Evolutionary conservation across 177 flowering plant species (phyloP).

Genomic region (Vitis hybrid): DNA sequence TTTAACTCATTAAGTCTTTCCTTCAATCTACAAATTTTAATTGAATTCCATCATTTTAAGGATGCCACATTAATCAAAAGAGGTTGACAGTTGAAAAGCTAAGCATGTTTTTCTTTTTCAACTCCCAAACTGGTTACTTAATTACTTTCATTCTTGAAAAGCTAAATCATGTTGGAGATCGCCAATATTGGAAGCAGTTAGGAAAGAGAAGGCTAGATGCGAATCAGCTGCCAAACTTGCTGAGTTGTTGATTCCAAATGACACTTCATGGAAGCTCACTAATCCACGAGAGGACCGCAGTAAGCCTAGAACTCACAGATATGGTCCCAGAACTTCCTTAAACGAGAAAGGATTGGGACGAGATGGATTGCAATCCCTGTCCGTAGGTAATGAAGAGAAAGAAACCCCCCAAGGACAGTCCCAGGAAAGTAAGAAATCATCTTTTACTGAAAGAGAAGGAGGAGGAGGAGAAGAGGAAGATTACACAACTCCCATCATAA

Average conservation of each 20-base stretch:
- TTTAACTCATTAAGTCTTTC: too few relatives aligned
- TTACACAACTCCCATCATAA: too few relatives aligned
- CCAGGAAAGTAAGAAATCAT: neutral
- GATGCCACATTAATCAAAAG: too few relatives aligned
- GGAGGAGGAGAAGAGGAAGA: neutral
- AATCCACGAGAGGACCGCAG: neutral
- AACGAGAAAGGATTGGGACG: neutral
- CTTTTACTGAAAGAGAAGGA: neutral
- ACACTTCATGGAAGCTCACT: conserved; percentile 1
- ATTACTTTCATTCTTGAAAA: too few relatives aligned
- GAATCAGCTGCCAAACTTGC: conserved; percentile 4
- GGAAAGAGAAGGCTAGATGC: neutral
- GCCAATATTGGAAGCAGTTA: neutral
- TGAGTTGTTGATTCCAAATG: neutral
- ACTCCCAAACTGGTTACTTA: too few relatives aligned
- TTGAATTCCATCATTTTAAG: too few relatives aligned
- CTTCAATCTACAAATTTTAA: too few relatives aligned
- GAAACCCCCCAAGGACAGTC: neutral
- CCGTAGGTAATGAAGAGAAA: neutral
- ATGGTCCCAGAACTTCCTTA: neutral
- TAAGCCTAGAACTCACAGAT: conserved; percentile 3
- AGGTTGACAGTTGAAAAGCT: too few relatives aligned
- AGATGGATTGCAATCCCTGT: neutral
- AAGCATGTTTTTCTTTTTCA: too few relatives aligned
- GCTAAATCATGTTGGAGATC: neutral